Evolutionary conservation across 768 basidiomycete genomes (phyloP).

Genomic region (Amanita jacksonii): DNA sequence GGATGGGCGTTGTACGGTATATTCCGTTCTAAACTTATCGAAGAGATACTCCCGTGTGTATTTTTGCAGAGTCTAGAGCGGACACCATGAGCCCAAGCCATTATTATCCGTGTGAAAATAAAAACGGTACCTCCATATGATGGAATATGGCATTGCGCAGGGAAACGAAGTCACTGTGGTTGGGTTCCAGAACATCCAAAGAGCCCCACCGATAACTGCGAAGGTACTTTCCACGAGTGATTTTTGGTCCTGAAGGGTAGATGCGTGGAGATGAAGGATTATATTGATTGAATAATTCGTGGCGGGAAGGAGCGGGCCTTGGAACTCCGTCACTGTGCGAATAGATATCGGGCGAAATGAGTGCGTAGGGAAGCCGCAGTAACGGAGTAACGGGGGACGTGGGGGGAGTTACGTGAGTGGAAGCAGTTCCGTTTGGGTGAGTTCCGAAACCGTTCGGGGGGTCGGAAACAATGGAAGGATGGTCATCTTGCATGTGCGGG

Average conservation of each 20-base stretch:
- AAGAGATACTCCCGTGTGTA: conserved; percentile 80
- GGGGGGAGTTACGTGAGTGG: conserved; percentile 51
- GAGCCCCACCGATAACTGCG: conserved; percentile 79
- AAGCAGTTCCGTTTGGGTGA: conserved; percentile 43
- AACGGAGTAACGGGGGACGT: conserved; percentile 54
- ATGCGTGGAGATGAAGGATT: conserved; percentile 38
- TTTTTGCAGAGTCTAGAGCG: conserved; percentile 66
- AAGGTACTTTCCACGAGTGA: conserved; percentile 52
- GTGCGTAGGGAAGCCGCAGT: conserved; percentile 70
- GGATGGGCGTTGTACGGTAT: conserved; percentile 38
- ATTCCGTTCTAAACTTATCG: conserved; percentile 63
- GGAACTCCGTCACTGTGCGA: conserved; percentile 76
- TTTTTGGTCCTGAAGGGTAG: conserved; percentile 31
- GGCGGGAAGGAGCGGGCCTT: conserved; percentile 46
- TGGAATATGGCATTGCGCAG: conserved; percentile 77
- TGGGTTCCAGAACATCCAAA: conserved; percentile 70
- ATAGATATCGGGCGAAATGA: conserved; percentile 77
- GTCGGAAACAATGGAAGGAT: conserved; percentile 40
- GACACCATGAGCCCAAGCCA: conserved; percentile 8
- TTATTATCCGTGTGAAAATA: conserved; percentile 11
- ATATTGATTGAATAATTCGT: conserved; percentile 69
- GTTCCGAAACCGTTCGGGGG: conserved; percentile 40
- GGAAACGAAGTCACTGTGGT: conserved; percentile 72
- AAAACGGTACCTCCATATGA: conserved; percentile 68
- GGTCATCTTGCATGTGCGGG: conserved; percentile 35